These are phyloP conservation scores for Suaeda aralocaspica DNA, from an alignment of 148 eudicot genomes.

Conservation along the genomic window DNA sequence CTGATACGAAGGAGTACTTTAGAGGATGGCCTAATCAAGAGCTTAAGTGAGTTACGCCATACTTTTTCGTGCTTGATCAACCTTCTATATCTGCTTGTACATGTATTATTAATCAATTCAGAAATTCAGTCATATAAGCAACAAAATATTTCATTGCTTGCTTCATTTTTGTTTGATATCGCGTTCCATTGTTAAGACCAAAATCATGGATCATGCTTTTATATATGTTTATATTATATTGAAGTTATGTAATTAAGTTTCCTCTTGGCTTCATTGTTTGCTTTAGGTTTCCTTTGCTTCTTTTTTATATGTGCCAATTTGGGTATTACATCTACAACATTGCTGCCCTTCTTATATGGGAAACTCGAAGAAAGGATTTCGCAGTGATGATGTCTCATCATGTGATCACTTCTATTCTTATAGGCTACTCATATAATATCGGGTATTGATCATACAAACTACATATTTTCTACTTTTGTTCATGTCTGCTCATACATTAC, in stretches of 20 bases:
- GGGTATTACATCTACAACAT: conserved; percentile 91
- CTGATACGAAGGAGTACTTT: conserved; percentile 55
- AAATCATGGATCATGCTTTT: too few species aligned
- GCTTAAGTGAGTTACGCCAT: conserved; percentile 57
- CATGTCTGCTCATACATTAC: too few species aligned
- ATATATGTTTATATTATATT: too few species aligned
- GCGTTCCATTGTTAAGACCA: too few species aligned
- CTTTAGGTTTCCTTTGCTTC: conserved; percentile 72
- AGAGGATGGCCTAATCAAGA: conserved; percentile 86
- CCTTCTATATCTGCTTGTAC: not conserved
- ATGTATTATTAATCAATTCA: too few species aligned
- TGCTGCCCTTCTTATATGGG: conserved; percentile 90
- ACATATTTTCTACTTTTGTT: too few species aligned
- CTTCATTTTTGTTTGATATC: too few species aligned
- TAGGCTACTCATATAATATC: conserved; percentile 63
- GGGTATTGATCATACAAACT: too few species aligned
- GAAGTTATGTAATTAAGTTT: conserved; percentile 4
- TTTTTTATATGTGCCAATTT: conserved; percentile 85
- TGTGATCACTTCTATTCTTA: conserved; percentile 74
- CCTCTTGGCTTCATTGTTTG: conserved; percentile 23
- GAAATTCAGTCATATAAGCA: too few species aligned
- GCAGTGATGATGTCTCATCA: conserved; percentile 99
- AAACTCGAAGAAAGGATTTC: conserved; percentile 93
- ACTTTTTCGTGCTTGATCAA: not conserved
- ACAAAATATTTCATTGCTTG: too few species aligned